Evolutionary conservation across 345 rosid species (phyloP).

Genomic region (Combretum micranthum): DNA sequence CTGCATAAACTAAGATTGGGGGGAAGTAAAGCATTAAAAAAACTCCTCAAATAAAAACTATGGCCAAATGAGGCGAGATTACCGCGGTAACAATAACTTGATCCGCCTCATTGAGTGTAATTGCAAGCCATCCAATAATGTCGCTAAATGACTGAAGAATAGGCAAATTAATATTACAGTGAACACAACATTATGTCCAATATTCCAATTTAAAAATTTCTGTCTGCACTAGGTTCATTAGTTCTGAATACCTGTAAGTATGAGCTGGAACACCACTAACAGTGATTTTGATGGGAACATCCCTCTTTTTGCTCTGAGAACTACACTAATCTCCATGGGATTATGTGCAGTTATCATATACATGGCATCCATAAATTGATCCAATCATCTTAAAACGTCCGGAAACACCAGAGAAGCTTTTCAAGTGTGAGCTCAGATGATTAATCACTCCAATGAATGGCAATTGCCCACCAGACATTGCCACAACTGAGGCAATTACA

Average conservation of each 20-base stretch:
- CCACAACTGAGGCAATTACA: slow-evolving; percentile 23
- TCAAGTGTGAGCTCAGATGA: slow-evolving; percentile 12
- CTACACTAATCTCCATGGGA: slow-evolving; percentile 26
- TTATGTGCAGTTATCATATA: slow-evolving; percentile 34
- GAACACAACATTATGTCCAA: neutral
- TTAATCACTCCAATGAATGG: slow-evolving; percentile 10
- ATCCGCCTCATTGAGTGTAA: slow-evolving; percentile 19
- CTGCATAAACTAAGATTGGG: slow-evolving; percentile 22
- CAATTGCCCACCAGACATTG: slow-evolving; percentile 12
- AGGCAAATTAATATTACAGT: neutral
- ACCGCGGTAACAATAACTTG: slow-evolving; percentile 22
- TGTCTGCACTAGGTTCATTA: neutral
- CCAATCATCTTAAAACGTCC: slow-evolving; percentile 27
- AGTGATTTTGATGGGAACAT: slow-evolving; percentile 18
- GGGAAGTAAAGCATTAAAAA: slow-evolving; percentile 5
- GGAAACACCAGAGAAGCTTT: slow-evolving; percentile 20
- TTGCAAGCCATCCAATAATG: slow-evolving; percentile 16
- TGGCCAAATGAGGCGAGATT: neutral
- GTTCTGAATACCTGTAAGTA: slow-evolving; percentile 14
- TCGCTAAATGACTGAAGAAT: slow-evolving; percentile 20
- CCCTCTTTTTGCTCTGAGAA: slow-evolving; percentile 27
- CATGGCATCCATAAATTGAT: slow-evolving; percentile 16
- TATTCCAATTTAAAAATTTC: neutral
- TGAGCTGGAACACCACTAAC: slow-evolving; percentile 27
- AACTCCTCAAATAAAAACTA: neutral